Evolutionary conservation across 176 grass and related monocot genomes (phyloP), one percentile per base, ranked within the genome.

Genomic region (Saccharum officinarum): DNA sequence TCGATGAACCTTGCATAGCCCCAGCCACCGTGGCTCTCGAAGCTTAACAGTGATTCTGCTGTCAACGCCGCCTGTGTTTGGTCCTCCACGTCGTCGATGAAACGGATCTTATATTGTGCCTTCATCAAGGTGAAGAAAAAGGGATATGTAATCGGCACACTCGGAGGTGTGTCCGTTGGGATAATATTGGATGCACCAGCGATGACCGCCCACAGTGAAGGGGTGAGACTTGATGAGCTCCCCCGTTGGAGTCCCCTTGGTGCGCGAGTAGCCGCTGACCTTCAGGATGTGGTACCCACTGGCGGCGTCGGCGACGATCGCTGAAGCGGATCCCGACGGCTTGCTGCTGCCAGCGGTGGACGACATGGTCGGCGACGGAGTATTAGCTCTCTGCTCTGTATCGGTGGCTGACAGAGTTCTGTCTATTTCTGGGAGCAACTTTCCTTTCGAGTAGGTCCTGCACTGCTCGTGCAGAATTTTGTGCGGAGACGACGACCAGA

Each of bases 171-270:
- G 0, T 16, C 71, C 42, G 3, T 17, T 73, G 44, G 71, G 71
- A 30, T 73, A 73, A 18, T 73, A 73, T 28, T 49, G 1, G 71
- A 73, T 49, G 71, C 13, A 31, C 71, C 71, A 73, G 71, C 41
- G 23, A 31, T 18, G 23, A 5, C 42, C 44, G 7, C 71, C n/a
- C 3, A 73, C 13, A 4, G 71, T 17, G 71, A 73, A 73, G 0
- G 71, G 23, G 25, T 4, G 23, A 8, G 71, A 73, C 14, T 49
- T 16, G 41, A 73, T 4, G 0, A 18, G 9, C 23, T 72, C 22
- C 8, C 71, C 71, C 0, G 41, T 73, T 6, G 42, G 42, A 25
- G 42, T 73, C 23, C 6, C 71, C 71, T 30, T 73, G 13, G 71
- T 73, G 13, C 23, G 30, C 4, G 47, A 76, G 47, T 57, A 76